These are phyloP conservation scores for Dendrocalamus latiflorus DNA, from an alignment of 202 grass and related monocot species.

Conservation along the genomic window DNA sequence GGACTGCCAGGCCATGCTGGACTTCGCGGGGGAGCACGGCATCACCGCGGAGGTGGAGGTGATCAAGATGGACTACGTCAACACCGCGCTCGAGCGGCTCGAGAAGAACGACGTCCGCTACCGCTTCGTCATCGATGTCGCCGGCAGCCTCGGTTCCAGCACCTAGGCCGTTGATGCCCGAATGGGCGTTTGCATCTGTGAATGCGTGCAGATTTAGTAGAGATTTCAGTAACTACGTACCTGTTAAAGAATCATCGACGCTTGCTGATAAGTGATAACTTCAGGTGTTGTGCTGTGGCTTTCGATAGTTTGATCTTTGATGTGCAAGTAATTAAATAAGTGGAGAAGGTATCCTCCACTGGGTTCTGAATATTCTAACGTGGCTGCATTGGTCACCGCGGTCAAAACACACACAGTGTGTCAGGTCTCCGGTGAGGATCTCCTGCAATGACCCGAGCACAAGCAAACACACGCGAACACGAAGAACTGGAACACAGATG, in stretches of 20 bases:
- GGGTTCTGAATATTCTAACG: not conserved
- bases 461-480: no score
- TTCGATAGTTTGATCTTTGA: not conserved
- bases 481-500: no score
- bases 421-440: no score
- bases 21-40: constrained; percentile 43
- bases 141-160: constrained; percentile 26
- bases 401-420: no score
- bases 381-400: no score
- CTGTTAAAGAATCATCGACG: not conserved
- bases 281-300: not conserved
- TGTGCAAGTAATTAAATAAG: not conserved
- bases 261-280: not conserved
- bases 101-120: constrained; percentile 57
- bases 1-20: constrained; percentile 61
- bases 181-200: not conserved
- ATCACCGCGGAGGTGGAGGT: constrained; percentile 60
- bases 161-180: not conserved
- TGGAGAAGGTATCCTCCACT: not conserved
- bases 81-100: constrained; percentile 51
- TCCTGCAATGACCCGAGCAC: no score
- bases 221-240: not conserved
- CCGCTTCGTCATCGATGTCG: constrained; percentile 58
- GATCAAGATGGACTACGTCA: constrained; percentile 58
- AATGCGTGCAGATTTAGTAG: not conserved